Evolutionary conservation across 495 filamentous ascomycete genomes (phyloP).

Genomic region (Talaromyces trachyspermus): DNA sequence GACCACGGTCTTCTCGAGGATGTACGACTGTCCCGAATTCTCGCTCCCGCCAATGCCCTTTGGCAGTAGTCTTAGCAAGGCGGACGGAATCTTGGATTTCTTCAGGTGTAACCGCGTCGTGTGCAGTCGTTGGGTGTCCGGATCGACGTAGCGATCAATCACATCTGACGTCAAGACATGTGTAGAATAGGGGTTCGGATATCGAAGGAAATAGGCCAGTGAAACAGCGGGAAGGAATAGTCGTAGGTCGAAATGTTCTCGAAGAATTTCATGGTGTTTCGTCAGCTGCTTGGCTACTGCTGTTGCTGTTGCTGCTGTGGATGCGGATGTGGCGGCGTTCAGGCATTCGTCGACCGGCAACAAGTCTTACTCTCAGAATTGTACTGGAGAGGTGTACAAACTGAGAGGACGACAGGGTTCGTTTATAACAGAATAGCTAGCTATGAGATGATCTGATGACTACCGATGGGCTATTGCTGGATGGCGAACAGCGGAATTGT

Average conservation of each 20-base stretch:
- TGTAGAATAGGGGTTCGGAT: slow-evolving; percentile 92
- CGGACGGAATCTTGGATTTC: slow-evolving; percentile 78
- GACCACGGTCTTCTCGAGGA: slow-evolving; percentile 84
- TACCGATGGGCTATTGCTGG: too few relatives aligned
- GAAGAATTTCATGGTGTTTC: slow-evolving; percentile 65
- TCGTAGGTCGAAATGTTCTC: slow-evolving; percentile 82
- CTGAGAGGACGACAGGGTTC: background rate
- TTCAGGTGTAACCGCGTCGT: slow-evolving; percentile 91
- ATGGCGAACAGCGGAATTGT: slow-evolving; percentile 1
- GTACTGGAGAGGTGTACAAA: background rate
- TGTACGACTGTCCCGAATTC: slow-evolving; percentile 71
- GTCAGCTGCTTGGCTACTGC: slow-evolving; percentile 1
- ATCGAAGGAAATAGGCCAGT: slow-evolving; percentile 97
- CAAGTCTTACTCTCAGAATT: background rate
- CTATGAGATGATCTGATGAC: background rate
- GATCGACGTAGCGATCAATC: slow-evolving; percentile 79
- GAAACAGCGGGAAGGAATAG: slow-evolving; percentile 85
- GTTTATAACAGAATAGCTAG: background rate
- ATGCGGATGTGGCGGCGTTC: background rate
- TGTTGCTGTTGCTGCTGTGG: background rate
- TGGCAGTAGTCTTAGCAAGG: slow-evolving; percentile 75
- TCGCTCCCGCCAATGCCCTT: slow-evolving; percentile 65
- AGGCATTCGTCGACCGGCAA: slow-evolving; percentile 1
- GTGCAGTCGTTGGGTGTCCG: slow-evolving; percentile 67
- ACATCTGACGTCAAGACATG: slow-evolving; percentile 97